Evolutionary conservation across 2,329 filamentous ascomycete genomes (phyloP).

Genomic region (Nannizziopsis arthrosporioides): DNA sequence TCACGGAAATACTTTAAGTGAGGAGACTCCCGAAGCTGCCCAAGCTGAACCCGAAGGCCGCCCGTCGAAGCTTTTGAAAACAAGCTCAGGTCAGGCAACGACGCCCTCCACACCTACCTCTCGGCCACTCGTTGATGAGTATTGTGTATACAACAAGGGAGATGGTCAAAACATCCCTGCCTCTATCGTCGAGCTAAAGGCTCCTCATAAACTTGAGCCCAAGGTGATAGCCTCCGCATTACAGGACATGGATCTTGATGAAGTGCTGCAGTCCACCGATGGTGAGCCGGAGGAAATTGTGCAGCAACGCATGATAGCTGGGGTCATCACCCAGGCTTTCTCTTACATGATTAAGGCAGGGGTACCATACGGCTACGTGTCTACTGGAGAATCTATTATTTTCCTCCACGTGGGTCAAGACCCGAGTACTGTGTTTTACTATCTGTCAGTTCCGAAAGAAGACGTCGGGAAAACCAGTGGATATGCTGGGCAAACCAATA

Average conservation of each 20-base stretch:
- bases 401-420: conserved; percentile 31
- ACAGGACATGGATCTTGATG: conserved; percentile 32
- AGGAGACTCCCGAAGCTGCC: conserved; percentile 4
- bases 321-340: conserved; percentile 39
- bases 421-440: conserved; percentile 24
- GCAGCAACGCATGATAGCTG: conserved; percentile 30
- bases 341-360: conserved; percentile 41
- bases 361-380: conserved; percentile 35
- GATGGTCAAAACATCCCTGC: conserved; percentile 18
- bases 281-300: conserved; percentile 27
- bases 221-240: conserved; percentile 35
- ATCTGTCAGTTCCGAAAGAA: conserved; percentile 22
- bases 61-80: conserved; percentile 11
- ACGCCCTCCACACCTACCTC: conserved; percentile 10
- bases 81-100: conserved; percentile 4
- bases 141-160: conserved; percentile 26
- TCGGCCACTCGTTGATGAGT: conserved; percentile 24
- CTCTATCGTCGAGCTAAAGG: conserved; percentile 37
- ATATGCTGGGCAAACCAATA: conserved; percentile 11
- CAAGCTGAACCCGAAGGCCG: too few species aligned
- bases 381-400: conserved; percentile 35
- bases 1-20: conserved; percentile 14
- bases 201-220: conserved; percentile 38
- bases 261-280: conserved; percentile 27
- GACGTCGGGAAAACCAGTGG: conserved; percentile 22